Conservation (phyloP, 139 green algal species). For the Micractinium conductrix region DNA sequence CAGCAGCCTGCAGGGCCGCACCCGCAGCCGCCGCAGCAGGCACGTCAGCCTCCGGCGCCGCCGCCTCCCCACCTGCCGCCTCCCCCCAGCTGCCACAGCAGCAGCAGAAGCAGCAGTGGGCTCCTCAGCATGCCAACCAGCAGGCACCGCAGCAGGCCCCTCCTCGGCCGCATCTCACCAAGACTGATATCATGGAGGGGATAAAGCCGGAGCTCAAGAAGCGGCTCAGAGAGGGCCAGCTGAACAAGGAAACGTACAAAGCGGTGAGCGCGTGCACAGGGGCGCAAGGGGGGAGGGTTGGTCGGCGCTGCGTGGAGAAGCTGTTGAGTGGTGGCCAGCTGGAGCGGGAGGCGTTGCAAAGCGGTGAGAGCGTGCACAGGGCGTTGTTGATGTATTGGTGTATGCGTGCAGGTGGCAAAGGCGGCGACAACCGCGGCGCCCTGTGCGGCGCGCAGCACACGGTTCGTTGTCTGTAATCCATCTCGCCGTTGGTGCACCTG, state of each 20-base stretch:
- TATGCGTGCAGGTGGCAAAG: too few relatives aligned
- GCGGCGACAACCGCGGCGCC: too few relatives aligned
- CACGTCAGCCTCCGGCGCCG: not conserved
- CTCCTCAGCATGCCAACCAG: not conserved
- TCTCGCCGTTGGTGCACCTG: not conserved
- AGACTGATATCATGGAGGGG: not conserved
- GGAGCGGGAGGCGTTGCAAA: not conserved
- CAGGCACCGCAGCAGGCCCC: not conserved
- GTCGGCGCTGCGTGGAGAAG: not conserved
- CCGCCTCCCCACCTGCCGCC: not conserved
- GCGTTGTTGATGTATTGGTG: too few relatives aligned
- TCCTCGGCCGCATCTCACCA: not conserved
- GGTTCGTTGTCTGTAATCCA: not conserved
- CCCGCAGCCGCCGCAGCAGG: not conserved
- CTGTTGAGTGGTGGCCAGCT: not conserved
- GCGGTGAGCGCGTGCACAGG: too few relatives aligned
- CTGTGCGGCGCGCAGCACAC: too few relatives aligned
- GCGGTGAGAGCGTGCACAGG: not conserved
- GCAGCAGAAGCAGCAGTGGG: not conserved
- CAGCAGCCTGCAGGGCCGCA: not conserved
- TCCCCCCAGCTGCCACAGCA: not conserved
- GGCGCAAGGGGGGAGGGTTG: not conserved
- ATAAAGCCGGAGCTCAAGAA: constrained; percentile 14
- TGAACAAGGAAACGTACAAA: constrained; percentile 13
- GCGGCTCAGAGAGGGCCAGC: not conserved